Percentiles rank a stretch among this genome's conserved stretches.
These are phyloP conservation scores for Ceriops decandra DNA, from an alignment of 345 rosid genomes.

Conservation along the genomic window DNA sequence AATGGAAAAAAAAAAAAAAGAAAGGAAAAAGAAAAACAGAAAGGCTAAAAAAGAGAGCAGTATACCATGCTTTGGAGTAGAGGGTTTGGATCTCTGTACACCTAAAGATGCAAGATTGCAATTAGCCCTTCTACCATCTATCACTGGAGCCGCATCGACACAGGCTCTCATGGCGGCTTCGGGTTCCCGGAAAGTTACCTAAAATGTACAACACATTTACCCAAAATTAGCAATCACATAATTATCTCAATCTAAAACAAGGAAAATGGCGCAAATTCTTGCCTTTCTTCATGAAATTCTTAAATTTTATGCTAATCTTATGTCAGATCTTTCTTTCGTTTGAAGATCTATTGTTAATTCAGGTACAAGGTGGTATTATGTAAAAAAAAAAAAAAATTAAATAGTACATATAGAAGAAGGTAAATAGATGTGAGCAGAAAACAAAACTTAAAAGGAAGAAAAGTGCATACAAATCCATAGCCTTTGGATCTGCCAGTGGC, in stretches of 20 bases:
- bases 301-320: background rate
- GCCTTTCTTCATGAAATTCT: background rate
- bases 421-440: background rate
- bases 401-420: too few species aligned
- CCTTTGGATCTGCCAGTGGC: constrained; percentile 99
- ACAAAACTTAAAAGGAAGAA: background rate
- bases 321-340: constrained; percentile 16
- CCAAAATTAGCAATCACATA: background rate
- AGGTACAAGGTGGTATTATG: background rate
- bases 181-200: constrained; percentile 94
- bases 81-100: constrained; percentile 94
- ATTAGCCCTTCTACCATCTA: constrained; percentile 95
- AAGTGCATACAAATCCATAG: constrained; percentile 84
- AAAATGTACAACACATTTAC: constrained; percentile 12
- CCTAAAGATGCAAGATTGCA: constrained; percentile 96
- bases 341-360: constrained; percentile 13
- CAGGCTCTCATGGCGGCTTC: constrained; percentile 96
- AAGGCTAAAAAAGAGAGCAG: background rate
- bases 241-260: background rate
- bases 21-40: background rate
- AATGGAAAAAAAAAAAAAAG: background rate
- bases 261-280: background rate
- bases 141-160: constrained; percentile 89
- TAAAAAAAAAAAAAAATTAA: background rate
- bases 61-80: constrained; percentile 84